These are phyloP conservation scores for Selaginella moellendorffii DNA, from an alignment of 75 land plant genomes.

Conservation along the genomic window DNA sequence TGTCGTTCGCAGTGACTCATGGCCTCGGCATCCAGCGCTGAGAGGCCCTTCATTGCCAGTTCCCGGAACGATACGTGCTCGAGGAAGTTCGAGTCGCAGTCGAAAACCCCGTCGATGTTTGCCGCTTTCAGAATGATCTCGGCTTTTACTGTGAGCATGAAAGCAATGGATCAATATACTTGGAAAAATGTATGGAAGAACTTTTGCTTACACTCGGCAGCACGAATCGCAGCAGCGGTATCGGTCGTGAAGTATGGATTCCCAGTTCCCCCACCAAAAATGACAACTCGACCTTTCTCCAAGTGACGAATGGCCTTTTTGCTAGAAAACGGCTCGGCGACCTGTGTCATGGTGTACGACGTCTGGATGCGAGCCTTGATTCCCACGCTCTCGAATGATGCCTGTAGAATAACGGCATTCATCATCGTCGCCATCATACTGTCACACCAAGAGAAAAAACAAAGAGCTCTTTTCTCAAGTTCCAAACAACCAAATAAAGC, in stretches of 20 bases:
- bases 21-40: constrained; percentile 35
- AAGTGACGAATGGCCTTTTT: constrained; percentile 62
- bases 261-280: constrained; percentile 67
- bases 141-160: constrained; percentile 47
- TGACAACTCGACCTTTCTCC: constrained; percentile 72
- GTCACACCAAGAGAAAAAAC: constrained; percentile 26
- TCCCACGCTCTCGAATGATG: constrained; percentile 53
- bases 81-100: constrained; percentile 21
- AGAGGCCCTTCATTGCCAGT: constrained; percentile 25
- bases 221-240: constrained; percentile 66
- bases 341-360: constrained; percentile 40
- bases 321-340: constrained; percentile 58
- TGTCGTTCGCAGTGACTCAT: constrained; percentile 39
- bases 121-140: constrained; percentile 67
- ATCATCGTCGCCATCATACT: constrained; percentile 87
- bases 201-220: constrained; percentile 47
- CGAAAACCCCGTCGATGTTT: constrained; percentile 42
- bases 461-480: constrained; percentile 57
- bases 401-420: constrained; percentile 68
- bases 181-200: neutral
- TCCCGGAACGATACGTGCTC: constrained; percentile 49
- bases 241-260: constrained; percentile 68
- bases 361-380: constrained; percentile 60
- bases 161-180: neutral
- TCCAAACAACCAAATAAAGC: neutral